Evolutionary conservation across 2,329 filamentous ascomycete species (phyloP), one percentile per base, ranked within the genome.

Genomic region (Ceratocystis variospora): DNA sequence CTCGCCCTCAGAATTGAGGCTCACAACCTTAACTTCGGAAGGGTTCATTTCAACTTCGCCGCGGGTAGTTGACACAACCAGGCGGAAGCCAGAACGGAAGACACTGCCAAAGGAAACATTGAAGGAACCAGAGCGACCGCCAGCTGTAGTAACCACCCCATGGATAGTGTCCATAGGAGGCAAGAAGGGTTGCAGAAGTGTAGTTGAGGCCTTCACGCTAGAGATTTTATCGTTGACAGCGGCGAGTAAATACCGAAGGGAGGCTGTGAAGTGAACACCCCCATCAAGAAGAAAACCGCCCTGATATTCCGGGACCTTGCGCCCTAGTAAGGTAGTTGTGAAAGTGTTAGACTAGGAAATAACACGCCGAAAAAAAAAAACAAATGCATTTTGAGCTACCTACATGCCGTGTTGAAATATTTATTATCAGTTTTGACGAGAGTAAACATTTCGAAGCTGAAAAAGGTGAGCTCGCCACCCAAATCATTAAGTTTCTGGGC

Each of bases 281-380:
- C 83, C 87, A 71, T 92, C 88, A 1, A 92, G 81, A 65, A 91
- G 73, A 72, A 90, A 91, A 0, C 89, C 88, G 65, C 88, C 89
- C 74, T 90, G 87, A 72, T 89, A 83, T 64, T 81, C 78, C 0
- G 88, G 88, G 66, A 76, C 80, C 73, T 86, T 87, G 65, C 89
- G 83, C 89, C 88, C 67, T 68, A 46, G 1, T 12, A 57, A 15
- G 7, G 50, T 33, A 28, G 31, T 1, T 7, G 45, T 2, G 19
- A 55, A 48, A 46, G 8, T 7, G 19, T 44, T 28, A 66, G 33
- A 19, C 19, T 48, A 48, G 46, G 6, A 48, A 22, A 22, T n/a
- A n/a, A 19, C 2, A 5, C 28, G 0, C 19, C 15, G 2, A 25
- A 25, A 1, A 25, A 28, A 28, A 3, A 25, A 25, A 25, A 15